Evolutionary conservation across 1,284 basidiomycete species (phyloP), one percentile per base, ranked within the genome.

Genomic region (Fistulinella staudtii): DNA sequence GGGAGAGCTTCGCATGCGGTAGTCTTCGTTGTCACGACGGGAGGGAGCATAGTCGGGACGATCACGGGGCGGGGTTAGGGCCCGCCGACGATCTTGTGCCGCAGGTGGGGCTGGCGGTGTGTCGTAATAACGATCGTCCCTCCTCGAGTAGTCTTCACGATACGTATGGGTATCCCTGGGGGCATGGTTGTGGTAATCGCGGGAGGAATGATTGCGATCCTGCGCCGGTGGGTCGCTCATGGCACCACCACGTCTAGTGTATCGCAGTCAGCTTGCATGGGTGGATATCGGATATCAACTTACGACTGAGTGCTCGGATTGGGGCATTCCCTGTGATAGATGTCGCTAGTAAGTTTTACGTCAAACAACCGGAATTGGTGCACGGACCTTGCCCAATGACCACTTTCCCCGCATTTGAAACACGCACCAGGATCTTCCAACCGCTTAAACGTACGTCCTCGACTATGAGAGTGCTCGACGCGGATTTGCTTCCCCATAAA

Each of bases 401-500:
- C 88, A 64, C 77, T 73, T 56, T 83, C 75, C 17, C 85, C 88
- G 47, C 89, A 91, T 53, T 80, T 88, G 68, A 90, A 91, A 60
- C 89, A 91, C 41, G 87, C 84, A 9, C 87, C 86, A 22, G 88
- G 85, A 46, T 89, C 89, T 20, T 82, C 80, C 20, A 75, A 68
- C 51, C 80, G 84, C 59, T 87, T 89, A 9, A 82, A 81, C n/a
- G 82, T 82, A 50, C 85, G 74, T 18, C 85, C 83, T 43, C 88
- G 87, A 15, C 87, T 86, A 64, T 83, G 85, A 34, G 89, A 90
- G 14, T 85, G 65, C 61, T 91, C 89, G 11, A 91, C 89, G 14
- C 84, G 80, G 47, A 91, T 89, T 69, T 88, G 88, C 64, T 88
- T 89, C 33, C 89, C 88, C 85, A 91, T 88, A 61, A 91, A 91